Evolutionary conservation across 176 grass and related monocot species (phyloP).

Genomic region (Zea mays): Zm-B73-REFERENCE-NAM-5.0 NC_050096.1:304528001-304528500

Average conservation of each 20-base stretch:
- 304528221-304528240: background rate
- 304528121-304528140: background rate
- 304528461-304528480: no score
- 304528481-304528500: no score
- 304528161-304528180: conserved; percentile 9
- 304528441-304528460: no score
- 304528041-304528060: background rate
- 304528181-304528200: background rate
- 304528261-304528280: conserved; percentile 13
- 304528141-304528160: conserved; percentile 11
- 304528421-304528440: no score
- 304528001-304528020: background rate
- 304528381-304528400: no score
- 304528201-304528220: background rate
- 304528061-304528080: background rate
- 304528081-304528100: background rate
- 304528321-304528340: no score
- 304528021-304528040: background rate
- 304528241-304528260: background rate
- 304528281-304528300: background rate
- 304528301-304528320: no score
- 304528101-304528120: no score
- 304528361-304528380: no score
- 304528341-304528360: no score
- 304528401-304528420: no score